phyloP scores from a whole-genome alignment of 208 protist genomes.

The Acanthamoeba culbertsoni region DNA sequence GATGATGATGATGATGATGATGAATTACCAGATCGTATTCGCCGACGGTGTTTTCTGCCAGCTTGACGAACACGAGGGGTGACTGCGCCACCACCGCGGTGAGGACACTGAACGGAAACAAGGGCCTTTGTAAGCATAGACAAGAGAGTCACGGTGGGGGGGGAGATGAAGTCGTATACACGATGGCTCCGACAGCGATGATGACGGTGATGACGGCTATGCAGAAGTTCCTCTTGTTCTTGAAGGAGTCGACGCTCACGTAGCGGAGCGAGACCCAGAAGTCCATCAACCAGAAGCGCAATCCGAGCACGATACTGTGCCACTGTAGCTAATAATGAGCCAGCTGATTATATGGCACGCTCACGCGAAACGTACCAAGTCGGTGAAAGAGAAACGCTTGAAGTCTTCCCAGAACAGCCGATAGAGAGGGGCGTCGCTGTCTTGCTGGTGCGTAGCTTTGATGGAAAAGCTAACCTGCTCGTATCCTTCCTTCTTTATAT shows the following conservation, averaged over 20 bases:
- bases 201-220: conserved; percentile 37
- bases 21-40: conserved; percentile 61
- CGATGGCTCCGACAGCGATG: conserved; percentile 1
- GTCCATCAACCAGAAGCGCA: conserved; percentile 16
- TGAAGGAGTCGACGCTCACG: not conserved
- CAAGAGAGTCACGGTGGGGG: not conserved
- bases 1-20: not conserved
- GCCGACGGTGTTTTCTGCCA: conserved; percentile 62
- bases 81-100: conserved; percentile 36
- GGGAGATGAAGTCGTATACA: not conserved
- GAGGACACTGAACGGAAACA: not conserved
- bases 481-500: not conserved
- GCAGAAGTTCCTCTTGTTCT: conserved; percentile 53
- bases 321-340: not conserved
- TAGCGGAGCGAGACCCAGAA: conserved; percentile 59
- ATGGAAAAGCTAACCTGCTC: not conserved
- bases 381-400: not conserved
- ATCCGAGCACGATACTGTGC: not conserved
- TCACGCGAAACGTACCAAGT: not conserved
- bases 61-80: conserved; percentile 62
- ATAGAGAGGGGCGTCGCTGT: not conserved
- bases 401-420: not conserved
- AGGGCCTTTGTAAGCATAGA: not conserved
- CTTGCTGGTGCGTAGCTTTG: not conserved
- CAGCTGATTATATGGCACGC: not conserved